A percentile compares a stretch with the other conserved stretches of the same genome.
Evolutionary conservation across 176 grass and related monocot genomes (phyloP).

Genomic region (Typha latifolia): DNA sequence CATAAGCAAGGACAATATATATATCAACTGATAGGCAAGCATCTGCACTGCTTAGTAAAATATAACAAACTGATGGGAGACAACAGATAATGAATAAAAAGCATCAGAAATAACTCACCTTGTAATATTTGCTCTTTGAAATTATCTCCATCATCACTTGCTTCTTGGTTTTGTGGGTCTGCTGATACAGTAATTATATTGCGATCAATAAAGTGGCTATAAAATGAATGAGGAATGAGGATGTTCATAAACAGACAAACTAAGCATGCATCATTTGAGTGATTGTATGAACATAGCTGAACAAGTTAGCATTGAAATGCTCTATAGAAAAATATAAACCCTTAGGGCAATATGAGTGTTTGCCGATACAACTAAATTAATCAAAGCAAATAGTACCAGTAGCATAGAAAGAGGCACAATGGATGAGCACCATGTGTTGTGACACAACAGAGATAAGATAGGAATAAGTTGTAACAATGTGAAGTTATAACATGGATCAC

Average conservation of each 20-base stretch:
- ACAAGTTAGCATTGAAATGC: background rate
- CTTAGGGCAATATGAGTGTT: no score
- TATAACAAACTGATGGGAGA: background rate
- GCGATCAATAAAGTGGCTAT: background rate
- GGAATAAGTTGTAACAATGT: background rate
- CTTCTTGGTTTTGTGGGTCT: slow-evolving; percentile 87
- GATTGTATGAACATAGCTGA: background rate
- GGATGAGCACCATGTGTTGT: no score
- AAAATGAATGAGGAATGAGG: background rate
- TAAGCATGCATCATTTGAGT: background rate
- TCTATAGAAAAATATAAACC: background rate
- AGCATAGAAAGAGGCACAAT: no score
- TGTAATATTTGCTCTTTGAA: slow-evolving; percentile 96
- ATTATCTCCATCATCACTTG: slow-evolving; percentile 97
- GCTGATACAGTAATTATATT: slow-evolving; percentile 17
- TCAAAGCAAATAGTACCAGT: no score
- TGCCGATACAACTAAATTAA: no score
- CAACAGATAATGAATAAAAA: background rate
- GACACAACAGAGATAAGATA: no score
- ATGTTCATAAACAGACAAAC: background rate
- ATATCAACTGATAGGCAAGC: slow-evolving; percentile 1
- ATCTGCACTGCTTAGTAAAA: background rate
- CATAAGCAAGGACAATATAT: background rate
- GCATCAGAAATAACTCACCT: slow-evolving; percentile 26
- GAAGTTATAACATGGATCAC: slow-evolving; percentile 2